Evolutionary conservation across 768 basidiomycete genomes (phyloP), one percentile per base, ranked within the genome.

Genomic region (Xanthoconium purpureum): DNA sequence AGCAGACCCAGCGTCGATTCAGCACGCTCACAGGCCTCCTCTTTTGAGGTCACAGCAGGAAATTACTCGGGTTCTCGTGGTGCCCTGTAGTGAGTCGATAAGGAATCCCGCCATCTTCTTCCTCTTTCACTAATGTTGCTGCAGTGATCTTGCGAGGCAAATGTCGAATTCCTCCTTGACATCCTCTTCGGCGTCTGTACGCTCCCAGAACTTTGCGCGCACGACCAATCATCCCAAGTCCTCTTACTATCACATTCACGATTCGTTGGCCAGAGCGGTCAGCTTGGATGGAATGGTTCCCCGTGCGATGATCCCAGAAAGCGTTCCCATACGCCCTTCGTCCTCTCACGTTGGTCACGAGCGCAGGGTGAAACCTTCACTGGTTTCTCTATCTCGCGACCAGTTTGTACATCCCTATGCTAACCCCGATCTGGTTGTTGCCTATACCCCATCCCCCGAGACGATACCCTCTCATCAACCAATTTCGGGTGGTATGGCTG

Each of bases 371-470:
- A 60, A 56, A 48, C 55, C 66, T 35, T 68, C 63, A 11, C 63
- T 60, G 44, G 54, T 62, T 17, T 64, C 66, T 60, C 70, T 12
- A 37, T 63, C 70, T 50, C 67, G 54, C 8, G 62, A 67, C 18
- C 71, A 74, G 17, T 78, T 74, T 54, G 65, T 80, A 38, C 90
- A 92, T 73, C 90, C 90, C 29, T 92, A 90, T 67, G 90, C 90
- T 50, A 90, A 91, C 63, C 89, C 89, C 9, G 86, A 90, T 58
- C 74, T 88, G 44, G 80, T 80, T 33, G 47, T 73, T 37, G 69
- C 74, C 47, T 67, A 76, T 52, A 62, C 74, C 44, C 74, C 74
- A 47, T 62, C 63, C 52, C 63, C 66, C 29, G 59, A 66, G 46
- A 62, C 61, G n/a, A 47, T 57, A 54, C 66, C 72, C 37, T 65